A percentile compares a stretch with the other conserved stretches of the same genome.
These are phyloP conservation scores for Microdochium trichocladiopsis DNA, from an alignment of 2,329 filamentous ascomycete genomes.

Conservation along the genomic window DNA sequence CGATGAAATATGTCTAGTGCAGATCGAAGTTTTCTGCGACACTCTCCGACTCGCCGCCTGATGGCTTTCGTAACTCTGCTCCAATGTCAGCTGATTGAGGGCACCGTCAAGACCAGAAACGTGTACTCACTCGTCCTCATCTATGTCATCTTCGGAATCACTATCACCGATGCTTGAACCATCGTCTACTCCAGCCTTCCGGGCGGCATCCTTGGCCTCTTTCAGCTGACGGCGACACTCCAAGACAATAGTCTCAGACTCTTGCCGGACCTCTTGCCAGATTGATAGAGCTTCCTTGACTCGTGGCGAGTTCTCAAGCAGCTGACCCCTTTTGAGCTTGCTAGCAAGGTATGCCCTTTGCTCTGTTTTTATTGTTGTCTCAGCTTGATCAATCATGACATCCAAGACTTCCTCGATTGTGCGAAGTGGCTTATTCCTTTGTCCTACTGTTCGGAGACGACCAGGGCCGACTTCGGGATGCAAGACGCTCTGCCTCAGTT, in stretches of 20 bases:
- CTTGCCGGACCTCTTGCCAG: conserved; percentile 54
- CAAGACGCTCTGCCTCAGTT: conserved; percentile 74
- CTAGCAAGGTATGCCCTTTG: conserved; percentile 59
- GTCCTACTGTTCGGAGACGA: conserved; percentile 57
- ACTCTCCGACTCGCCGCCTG: conserved; percentile 40
- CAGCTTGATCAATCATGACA: conserved; percentile 85
- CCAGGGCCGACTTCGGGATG: conserved; percentile 74
- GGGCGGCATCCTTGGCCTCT: conserved; percentile 35
- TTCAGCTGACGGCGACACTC: conserved; percentile 59
- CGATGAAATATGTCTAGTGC: conserved; percentile 77
- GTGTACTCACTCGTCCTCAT: conserved; percentile 18
- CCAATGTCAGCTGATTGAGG: conserved; percentile 1
- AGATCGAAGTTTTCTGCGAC: conserved; percentile 59
- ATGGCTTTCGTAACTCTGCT: neutral
- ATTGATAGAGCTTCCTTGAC: conserved; percentile 61
- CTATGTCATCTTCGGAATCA: conserved; percentile 12
- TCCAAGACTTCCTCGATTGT: conserved; percentile 83
- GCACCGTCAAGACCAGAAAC: conserved; percentile 17
- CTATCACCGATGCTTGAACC: conserved; percentile 12
- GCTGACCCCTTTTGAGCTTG: conserved; percentile 65
- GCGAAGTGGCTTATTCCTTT: conserved; percentile 59
- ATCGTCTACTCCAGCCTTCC: conserved; percentile 10
- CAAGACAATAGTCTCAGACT: conserved; percentile 44
- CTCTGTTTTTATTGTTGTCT: conserved; percentile 56
- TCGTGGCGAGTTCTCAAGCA: conserved; percentile 67